These are phyloP conservation scores for Colletotrichum sp. DNA, from an alignment of 2,329 filamentous ascomycete species.

Conservation along the genomic window DNA sequence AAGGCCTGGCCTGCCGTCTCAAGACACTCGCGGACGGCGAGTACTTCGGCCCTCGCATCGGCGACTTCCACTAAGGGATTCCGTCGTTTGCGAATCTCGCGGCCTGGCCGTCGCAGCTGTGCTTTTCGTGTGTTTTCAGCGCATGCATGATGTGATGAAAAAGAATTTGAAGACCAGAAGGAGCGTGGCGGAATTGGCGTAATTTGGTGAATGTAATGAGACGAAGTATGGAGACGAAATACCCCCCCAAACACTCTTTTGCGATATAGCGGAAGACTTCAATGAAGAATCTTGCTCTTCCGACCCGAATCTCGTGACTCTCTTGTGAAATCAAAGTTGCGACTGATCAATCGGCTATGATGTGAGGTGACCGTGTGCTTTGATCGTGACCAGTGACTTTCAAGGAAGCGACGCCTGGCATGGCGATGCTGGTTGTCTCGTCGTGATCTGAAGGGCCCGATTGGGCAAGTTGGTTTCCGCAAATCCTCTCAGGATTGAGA, in stretches of 20 bases:
- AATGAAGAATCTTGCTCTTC: not conserved
- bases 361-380: not conserved
- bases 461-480: not conserved
- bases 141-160: slow-evolving; percentile 6
- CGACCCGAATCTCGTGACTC: rapidly evolving
- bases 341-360: not conserved
- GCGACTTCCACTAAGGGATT: slow-evolving; percentile 10
- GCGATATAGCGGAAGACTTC: not conserved
- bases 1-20: slow-evolving; percentile 27
- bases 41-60: slow-evolving; percentile 33
- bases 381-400: not conserved
- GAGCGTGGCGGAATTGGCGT: not conserved
- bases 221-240: not conserved
- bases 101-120: not conserved
- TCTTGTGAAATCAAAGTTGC: rapidly evolving
- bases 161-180: not conserved
- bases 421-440: not conserved
- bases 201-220: not conserved
- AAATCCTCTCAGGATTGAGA: not conserved
- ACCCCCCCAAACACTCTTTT: slow-evolving; percentile 16
- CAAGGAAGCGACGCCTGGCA: not conserved
- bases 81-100: not conserved
- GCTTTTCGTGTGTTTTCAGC: not conserved
- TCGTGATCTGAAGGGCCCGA: not conserved
- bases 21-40: slow-evolving; percentile 29